Evolutionary conservation across 768 basidiomycete genomes (phyloP), one percentile per base, ranked within the genome.

Genomic region (Mrakia gelida): DNA sequence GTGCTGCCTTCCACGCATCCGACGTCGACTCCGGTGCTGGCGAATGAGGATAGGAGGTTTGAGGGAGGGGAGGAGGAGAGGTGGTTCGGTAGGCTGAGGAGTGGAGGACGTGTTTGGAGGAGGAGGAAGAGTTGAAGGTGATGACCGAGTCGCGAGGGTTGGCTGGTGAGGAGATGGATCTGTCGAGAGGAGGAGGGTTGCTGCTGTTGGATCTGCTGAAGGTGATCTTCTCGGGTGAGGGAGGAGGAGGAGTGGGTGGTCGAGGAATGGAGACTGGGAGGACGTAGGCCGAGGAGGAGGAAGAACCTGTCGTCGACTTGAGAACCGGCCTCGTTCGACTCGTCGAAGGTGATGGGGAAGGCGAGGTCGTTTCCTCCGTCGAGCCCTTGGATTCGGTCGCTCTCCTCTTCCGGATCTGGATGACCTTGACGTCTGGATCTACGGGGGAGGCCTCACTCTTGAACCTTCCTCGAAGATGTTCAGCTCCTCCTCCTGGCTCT

Each of bases 211-310:
- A 41, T 7, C 16, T 23, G 8, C 26, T 41, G 59, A 61, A 62
- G 34, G 41, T 18, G 38, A 74, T 61, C 73, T 74, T 74, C 30
- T 56, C 56, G 1, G 73, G 73, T 3, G 73, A 41, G 1, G 73
- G 23, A 13, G 61, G 59, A 9, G 73, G 73, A 21, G 73, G 73
- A 6, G 73, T 74, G 8, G 73, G 73, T 9, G 73, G 73, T n/a
- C 73, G 73, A 26, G 73, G 73, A 5, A 74, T 56, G 10, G 38
- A 41, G 26, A 43, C 4, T 10, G 59, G 59, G 3, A 43, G 30
- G 30, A 65, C 63, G 63, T 65, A 65, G 13, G 63, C 1, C 32
- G 63, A 65, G 4, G 63, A 65, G 4, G 63, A 32, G 30, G 63
- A 15, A 11, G 63, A 32, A 15, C n/a, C n/a, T 6, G 21, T 21